phyloP scores from a whole-genome alignment of 331 rosid species.

The Malus hybrid region DNA sequence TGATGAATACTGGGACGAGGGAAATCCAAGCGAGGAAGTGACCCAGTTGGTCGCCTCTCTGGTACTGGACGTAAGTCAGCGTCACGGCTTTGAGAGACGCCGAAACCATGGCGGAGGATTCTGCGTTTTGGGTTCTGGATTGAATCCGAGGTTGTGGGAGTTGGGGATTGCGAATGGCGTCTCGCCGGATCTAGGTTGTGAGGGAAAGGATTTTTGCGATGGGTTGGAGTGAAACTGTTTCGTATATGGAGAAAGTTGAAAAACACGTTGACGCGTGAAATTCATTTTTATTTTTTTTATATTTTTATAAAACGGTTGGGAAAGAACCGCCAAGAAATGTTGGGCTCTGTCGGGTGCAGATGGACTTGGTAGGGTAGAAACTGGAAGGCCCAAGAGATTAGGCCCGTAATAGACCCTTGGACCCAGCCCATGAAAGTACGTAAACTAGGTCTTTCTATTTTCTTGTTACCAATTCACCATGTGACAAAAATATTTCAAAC shows the following conservation, averaged over 20 bases:
- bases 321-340: too few relatives aligned
- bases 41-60: conserved; percentile 39
- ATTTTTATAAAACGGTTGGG: too few relatives aligned
- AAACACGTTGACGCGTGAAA: neutral
- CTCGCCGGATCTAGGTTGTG: neutral
- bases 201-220: too few relatives aligned
- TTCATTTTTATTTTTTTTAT: too few relatives aligned
- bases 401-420: too few relatives aligned
- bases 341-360: too few relatives aligned
- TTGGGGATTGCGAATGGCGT: neutral
- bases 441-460: too few relatives aligned
- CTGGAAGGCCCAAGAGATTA: too few relatives aligned
- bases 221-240: neutral
- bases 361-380: too few relatives aligned
- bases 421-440: too few relatives aligned
- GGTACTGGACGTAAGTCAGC: conserved; percentile 41
- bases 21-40: conserved; percentile 54
- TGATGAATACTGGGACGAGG: conserved; percentile 59
- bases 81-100: conserved; percentile 39
- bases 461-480: too few relatives aligned
- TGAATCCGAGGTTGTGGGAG: neutral
- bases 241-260: neutral
- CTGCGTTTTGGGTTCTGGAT: neutral
- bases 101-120: conserved; percentile 1
- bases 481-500: too few relatives aligned